Evolutionary conservation across 1,284 basidiomycete genomes (phyloP).

Genomic region (Leccinum subatratum): DNA sequence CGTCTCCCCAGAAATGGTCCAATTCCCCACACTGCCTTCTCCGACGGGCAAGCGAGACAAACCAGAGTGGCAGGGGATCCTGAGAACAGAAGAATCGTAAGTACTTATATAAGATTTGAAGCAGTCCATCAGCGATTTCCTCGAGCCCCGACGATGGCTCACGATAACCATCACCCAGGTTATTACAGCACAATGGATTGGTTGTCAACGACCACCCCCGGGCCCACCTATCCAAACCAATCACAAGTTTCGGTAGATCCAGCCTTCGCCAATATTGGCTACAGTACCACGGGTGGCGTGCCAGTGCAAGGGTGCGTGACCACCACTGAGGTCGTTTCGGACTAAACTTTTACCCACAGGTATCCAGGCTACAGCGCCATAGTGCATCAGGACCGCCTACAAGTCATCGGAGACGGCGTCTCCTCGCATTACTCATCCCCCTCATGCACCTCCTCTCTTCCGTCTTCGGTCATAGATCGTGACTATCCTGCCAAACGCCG

Average conservation of each 20-base stretch:
- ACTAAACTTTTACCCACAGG: background rate
- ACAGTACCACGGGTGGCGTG: background rate
- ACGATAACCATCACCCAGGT: background rate
- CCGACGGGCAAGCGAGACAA: too few relatives aligned
- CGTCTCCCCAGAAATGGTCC: too few relatives aligned
- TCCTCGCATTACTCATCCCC: background rate
- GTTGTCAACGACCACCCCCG: too few relatives aligned
- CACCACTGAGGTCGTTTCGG: background rate
- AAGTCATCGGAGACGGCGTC: background rate
- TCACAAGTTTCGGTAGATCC: too few relatives aligned
- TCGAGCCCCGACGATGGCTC: background rate
- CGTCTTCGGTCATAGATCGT: background rate
- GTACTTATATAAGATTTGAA: background rate
- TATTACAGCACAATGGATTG: background rate
- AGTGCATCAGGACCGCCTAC: background rate
- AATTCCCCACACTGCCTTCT: too few relatives aligned
- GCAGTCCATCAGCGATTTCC: background rate
- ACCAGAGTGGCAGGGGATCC: background rate
- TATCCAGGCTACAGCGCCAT: background rate
- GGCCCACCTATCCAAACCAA: too few relatives aligned
- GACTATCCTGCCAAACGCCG: background rate
- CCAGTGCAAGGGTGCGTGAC: too few relatives aligned
- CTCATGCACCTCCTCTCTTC: background rate
- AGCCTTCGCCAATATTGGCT: background rate
- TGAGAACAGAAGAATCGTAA: background rate